Percentiles rank a stretch among this genome's conserved stretches.
These are phyloP conservation scores for Aspergillus transmontanensis DNA, from an alignment of 2,329 filamentous ascomycete genomes.

Conservation along the genomic window DNA sequence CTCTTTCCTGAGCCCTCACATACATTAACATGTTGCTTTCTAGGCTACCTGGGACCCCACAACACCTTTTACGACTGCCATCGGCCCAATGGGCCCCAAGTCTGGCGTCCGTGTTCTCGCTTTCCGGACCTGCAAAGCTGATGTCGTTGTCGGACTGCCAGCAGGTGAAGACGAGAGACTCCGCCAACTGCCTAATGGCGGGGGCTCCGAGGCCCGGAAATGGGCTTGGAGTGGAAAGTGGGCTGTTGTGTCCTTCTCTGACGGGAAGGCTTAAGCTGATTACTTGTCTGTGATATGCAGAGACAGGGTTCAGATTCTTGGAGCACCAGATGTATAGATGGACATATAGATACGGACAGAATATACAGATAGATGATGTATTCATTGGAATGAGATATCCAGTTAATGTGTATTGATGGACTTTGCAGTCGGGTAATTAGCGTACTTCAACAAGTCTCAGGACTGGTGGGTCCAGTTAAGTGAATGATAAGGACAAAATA, in stretches of 20 bases:
- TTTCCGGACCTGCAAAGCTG: slow-evolving; percentile 92
- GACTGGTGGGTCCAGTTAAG: background rate
- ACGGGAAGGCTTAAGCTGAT: slow-evolving; percentile 57
- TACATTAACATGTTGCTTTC: background rate
- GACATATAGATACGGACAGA: background rate
- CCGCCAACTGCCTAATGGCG: slow-evolving; percentile 67
- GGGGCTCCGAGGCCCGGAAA: slow-evolving; percentile 69
- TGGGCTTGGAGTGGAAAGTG: slow-evolving; percentile 98
- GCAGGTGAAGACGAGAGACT: slow-evolving; percentile 82
- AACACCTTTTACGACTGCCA: slow-evolving; percentile 79
- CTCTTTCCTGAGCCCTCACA: background rate
- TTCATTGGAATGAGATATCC: background rate
- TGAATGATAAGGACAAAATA: background rate
- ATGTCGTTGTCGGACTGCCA: slow-evolving; percentile 87
- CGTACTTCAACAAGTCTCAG: background rate
- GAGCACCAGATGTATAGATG: background rate
- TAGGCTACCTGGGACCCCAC: slow-evolving; percentile 81
- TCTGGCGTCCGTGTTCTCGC: slow-evolving; percentile 85
- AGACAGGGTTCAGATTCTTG: background rate
- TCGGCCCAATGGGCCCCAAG: slow-evolving; percentile 79
- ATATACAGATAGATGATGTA: background rate
- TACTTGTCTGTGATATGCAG: background rate
- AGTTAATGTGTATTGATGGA: slow-evolving; percentile 1
- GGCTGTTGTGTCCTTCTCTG: slow-evolving; percentile 86
- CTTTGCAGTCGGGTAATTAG: background rate